Percentiles rank a stretch among this genome's conserved stretches.
Evolutionary conservation across 2,329 filamentous ascomycete genomes (phyloP).

Genomic region (Xylariaceae sp.): DNA sequence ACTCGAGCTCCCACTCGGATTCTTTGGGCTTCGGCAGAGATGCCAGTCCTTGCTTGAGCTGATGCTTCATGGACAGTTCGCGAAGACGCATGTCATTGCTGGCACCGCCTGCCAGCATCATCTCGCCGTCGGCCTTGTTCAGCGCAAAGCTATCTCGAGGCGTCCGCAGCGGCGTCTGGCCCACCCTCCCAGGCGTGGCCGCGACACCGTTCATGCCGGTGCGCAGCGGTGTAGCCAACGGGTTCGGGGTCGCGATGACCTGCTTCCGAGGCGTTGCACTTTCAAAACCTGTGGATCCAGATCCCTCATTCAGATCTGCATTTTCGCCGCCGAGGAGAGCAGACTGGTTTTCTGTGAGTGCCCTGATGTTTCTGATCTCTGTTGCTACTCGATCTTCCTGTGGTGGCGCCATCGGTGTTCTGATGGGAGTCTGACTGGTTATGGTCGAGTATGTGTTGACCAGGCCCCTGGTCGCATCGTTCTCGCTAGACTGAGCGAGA

Average conservation of each 20-base stretch:
- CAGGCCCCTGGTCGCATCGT: conserved; percentile 76
- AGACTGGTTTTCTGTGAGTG: conserved; percentile 88
- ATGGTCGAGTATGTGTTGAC: conserved; percentile 82
- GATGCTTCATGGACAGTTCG: conserved; percentile 62
- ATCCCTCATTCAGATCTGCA: conserved; percentile 76
- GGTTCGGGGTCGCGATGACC: conserved; percentile 85
- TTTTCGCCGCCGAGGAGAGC: conserved; percentile 92
- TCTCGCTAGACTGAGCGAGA: conserved; percentile 72
- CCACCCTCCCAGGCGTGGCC: conserved; percentile 63
- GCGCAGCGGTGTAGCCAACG: conserved; percentile 83
- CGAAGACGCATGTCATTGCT: conserved; percentile 69
- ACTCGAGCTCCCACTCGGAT: conserved; percentile 86
- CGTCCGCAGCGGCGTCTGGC: conserved; percentile 80
- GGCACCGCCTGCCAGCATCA: conserved; percentile 66
- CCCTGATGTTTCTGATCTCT: conserved; percentile 89
- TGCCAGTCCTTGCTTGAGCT: conserved; percentile 68
- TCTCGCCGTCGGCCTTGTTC: conserved; percentile 63
- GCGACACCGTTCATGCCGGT: conserved; percentile 56
- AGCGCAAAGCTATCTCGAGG: conserved; percentile 83
- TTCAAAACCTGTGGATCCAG: conserved; percentile 80
- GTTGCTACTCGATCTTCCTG: conserved; percentile 96
- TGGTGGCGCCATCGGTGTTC: conserved; percentile 83
- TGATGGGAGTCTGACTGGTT: conserved; percentile 77
- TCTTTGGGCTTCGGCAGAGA: conserved; percentile 89
- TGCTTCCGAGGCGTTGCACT: conserved; percentile 77